These are phyloP conservation scores for Nicotiana obtusifolia DNA, from an alignment of 257 asterid species.

Conservation along the genomic window DNA sequence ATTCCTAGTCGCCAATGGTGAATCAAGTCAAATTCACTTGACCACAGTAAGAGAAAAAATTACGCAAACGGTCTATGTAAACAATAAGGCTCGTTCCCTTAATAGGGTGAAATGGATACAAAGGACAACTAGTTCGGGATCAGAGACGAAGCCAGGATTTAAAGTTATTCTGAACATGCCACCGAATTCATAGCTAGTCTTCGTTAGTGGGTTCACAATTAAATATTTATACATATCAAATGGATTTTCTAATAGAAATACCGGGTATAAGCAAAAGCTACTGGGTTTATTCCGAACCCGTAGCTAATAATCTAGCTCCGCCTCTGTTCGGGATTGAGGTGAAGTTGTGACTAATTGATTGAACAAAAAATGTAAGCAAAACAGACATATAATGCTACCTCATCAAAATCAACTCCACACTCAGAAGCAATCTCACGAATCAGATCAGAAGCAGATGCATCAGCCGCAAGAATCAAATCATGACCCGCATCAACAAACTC, in stretches of 20 bases:
- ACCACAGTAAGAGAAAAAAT: neutral
- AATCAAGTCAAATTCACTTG: neutral
- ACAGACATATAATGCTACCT: conserved; percentile 31
- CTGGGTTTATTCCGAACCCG: no score
- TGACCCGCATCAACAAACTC: conserved; percentile 80
- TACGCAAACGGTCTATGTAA: neutral
- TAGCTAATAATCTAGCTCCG: no score
- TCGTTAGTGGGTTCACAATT: no score
- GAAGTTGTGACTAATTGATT: neutral
- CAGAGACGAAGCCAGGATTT: no score
- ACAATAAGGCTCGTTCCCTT: neutral
- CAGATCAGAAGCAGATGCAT: conserved; percentile 61
- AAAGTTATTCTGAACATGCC: no score
- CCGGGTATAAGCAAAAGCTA: no score
- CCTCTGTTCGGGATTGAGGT: no score
- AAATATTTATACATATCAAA: no score
- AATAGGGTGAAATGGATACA: neutral
- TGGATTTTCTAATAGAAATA: no score
- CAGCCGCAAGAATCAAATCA: conserved; percentile 74
- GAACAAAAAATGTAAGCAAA: neutral
- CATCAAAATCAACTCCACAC: conserved; percentile 87
- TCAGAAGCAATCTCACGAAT: conserved; percentile 72
- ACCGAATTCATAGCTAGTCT: no score
- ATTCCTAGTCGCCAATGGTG: neutral
- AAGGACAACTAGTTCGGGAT: neutral